Evolutionary conservation across 164 flowering plant genomes (phyloP).

Genomic region (Umbilicus rupestris): DNA sequence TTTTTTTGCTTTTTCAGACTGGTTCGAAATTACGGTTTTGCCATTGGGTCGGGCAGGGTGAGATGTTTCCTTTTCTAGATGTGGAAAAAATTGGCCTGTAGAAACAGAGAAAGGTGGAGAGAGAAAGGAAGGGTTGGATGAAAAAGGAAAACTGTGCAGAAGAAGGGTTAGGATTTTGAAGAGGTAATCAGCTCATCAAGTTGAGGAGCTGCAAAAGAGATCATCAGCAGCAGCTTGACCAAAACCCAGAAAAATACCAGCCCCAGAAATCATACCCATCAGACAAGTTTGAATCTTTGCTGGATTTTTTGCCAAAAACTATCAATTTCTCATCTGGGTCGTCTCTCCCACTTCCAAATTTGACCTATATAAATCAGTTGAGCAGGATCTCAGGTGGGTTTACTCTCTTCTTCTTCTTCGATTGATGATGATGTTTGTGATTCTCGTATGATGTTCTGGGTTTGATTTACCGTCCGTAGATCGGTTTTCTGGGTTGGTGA

Average conservation of each 20-base stretch:
- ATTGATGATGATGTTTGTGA: background rate
- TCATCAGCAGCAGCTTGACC: conserved; percentile 4
- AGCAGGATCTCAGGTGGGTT: background rate
- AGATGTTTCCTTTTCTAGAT: conserved; percentile 3
- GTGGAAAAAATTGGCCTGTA: background rate
- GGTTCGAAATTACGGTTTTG: background rate
- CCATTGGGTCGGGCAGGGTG: background rate
- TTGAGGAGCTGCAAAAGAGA: too few relatives aligned
- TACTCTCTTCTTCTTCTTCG: background rate
- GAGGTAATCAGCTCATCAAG: background rate
- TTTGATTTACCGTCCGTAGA: conserved; percentile 3
- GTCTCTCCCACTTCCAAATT: background rate
- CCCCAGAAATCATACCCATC: background rate
- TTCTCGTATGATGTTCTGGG: background rate
- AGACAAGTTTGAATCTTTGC: background rate
- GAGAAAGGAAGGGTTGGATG: background rate
- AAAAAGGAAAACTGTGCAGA: conserved; percentile 2
- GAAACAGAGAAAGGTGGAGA: conserved; percentile 4
- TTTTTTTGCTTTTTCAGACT: background rate
- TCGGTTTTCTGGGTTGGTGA: background rate
- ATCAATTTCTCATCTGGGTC: too few relatives aligned
- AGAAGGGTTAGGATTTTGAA: background rate
- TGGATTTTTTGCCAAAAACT: background rate
- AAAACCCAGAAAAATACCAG: too few relatives aligned
- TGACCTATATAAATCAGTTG: background rate